phyloP scores from a whole-genome alignment of 352 stramenopile species.

The Saprolegnia diclina region DNA sequence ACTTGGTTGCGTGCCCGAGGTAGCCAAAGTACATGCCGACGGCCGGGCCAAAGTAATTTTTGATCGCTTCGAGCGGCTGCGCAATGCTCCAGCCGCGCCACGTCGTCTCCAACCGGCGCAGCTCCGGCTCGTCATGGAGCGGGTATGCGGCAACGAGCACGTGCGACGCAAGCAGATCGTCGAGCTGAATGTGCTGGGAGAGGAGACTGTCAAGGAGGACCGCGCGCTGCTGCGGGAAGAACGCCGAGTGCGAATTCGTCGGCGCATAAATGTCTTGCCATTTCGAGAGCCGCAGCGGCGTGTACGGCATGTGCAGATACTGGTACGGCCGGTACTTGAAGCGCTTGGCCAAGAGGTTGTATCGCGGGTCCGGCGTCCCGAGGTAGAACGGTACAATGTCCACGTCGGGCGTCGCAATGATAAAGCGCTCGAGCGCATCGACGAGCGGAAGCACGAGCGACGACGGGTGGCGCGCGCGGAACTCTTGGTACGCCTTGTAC shows the following conservation, averaged over 20 bases:
- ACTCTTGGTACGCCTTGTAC: constrained; percentile 27
- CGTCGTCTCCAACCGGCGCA: constrained; percentile 39
- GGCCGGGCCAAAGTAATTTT: constrained; percentile 81
- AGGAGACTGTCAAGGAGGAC: constrained; percentile 78
- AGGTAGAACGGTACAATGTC: constrained; percentile 77
- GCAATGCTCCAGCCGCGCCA: constrained; percentile 60
- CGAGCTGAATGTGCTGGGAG: constrained; percentile 58
- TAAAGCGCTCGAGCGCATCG: constrained; percentile 13
- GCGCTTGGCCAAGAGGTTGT: constrained; percentile 32
- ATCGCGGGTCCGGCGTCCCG: constrained; percentile 53
- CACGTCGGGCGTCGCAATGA: constrained; percentile 21
- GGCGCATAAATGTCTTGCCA: constrained; percentile 62
- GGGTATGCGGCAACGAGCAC: constrained; percentile 57
- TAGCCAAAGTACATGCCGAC: constrained; percentile 97
- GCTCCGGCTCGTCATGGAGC: constrained; percentile 50
- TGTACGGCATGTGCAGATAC: constrained; percentile 81
- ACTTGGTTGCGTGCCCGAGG: constrained; percentile 93
- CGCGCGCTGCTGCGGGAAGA: constrained; percentile 66
- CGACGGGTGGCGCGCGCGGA: constrained; percentile 20
- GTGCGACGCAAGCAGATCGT: constrained; percentile 42
- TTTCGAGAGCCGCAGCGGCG: constrained; percentile 40
- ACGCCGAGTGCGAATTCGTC: constrained; percentile 39
- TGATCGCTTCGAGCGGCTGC: constrained; percentile 53
- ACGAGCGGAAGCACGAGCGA: constrained; percentile 21
- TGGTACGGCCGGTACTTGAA: constrained; percentile 76